Conservation (phyloP, 2,329 filamentous ascomycete genomes). For the Grosmannia clavigera region DNA sequence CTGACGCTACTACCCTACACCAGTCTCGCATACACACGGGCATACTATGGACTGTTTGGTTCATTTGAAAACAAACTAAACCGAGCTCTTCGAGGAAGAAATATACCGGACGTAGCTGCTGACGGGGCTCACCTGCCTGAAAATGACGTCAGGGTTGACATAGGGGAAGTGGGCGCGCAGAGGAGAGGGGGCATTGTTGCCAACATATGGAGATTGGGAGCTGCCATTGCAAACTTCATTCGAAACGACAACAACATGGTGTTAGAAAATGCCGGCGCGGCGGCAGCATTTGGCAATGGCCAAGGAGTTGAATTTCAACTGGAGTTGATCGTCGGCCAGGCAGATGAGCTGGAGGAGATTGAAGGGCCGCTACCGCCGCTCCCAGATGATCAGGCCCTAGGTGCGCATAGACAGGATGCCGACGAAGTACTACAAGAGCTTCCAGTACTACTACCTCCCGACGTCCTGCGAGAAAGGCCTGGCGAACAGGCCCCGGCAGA, state of each 20-base stretch:
- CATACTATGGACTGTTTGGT: conserved; percentile 34
- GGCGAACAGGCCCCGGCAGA: not conserved
- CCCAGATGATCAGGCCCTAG: not conserved
- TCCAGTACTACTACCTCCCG: not conserved
- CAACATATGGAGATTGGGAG: not conserved
- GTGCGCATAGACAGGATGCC: not conserved
- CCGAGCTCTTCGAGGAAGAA: conserved; percentile 26
- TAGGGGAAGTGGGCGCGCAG: not conserved
- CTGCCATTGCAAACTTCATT: conserved; percentile 6
- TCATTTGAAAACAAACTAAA: conserved; percentile 37
- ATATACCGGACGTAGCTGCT: not conserved
- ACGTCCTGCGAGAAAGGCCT: not conserved
- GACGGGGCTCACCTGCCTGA: not conserved
- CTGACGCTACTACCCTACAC: conserved; percentile 34
- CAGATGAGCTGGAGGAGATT: conserved; percentile 23
- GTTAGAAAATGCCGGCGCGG: conserved; percentile 3
- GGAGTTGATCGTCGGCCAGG: conserved; percentile 7
- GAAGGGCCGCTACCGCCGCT: conserved; percentile 10
- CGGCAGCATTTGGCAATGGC: not conserved
- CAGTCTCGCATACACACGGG: conserved; percentile 26
- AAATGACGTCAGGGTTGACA: not conserved
- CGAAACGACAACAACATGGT: conserved; percentile 3
- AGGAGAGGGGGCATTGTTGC: not conserved
- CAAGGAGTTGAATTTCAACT: conserved; percentile 7
- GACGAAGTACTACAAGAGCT: not conserved